Conservation (phyloP, 1,284 basidiomycete species). For the Prillingera fragicola region DNA sequence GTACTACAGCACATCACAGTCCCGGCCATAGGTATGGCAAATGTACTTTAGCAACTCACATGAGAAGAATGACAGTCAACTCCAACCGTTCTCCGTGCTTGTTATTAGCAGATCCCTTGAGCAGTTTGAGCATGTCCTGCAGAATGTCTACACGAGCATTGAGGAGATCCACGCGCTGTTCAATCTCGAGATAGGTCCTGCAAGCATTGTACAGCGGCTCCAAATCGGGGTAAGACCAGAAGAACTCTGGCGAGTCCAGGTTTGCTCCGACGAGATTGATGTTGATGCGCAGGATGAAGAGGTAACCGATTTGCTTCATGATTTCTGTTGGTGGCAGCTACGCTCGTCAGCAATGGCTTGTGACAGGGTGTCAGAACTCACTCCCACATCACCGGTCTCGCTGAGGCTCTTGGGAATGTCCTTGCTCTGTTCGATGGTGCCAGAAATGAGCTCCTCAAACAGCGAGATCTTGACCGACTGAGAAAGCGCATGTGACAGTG, state of each 20-base stretch:
- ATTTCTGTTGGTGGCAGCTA: conserved; percentile 64
- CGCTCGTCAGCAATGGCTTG: neutral
- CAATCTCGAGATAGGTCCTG: conserved; percentile 87
- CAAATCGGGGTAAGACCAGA: conserved; percentile 86
- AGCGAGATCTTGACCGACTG: conserved; percentile 96
- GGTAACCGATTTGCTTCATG: conserved; percentile 93
- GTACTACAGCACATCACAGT: no score
- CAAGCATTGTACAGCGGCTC: conserved; percentile 93
- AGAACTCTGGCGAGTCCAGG: conserved; percentile 92
- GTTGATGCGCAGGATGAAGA: conserved; percentile 89
- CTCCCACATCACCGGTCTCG: conserved; percentile 92
- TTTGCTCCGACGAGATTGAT: conserved; percentile 95
- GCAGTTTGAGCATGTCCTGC: conserved; percentile 92
- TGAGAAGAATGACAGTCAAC: conserved; percentile 87
- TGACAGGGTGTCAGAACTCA: conserved; percentile 46
- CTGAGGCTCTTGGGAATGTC: conserved; percentile 91
- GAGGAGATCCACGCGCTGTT: conserved; percentile 84
- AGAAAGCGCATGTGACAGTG: conserved; percentile 86
- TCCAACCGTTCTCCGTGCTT: conserved; percentile 90
- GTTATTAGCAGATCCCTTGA: conserved; percentile 84
- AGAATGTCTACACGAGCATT: conserved; percentile 93
- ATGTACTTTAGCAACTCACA: no score
- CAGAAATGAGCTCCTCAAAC: conserved; percentile 88
- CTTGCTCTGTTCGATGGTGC: conserved; percentile 93
- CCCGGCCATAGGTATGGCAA: no score